Evolutionary conservation across 768 basidiomycete genomes (phyloP).

Genomic region (Amanita rubescens): DNA sequence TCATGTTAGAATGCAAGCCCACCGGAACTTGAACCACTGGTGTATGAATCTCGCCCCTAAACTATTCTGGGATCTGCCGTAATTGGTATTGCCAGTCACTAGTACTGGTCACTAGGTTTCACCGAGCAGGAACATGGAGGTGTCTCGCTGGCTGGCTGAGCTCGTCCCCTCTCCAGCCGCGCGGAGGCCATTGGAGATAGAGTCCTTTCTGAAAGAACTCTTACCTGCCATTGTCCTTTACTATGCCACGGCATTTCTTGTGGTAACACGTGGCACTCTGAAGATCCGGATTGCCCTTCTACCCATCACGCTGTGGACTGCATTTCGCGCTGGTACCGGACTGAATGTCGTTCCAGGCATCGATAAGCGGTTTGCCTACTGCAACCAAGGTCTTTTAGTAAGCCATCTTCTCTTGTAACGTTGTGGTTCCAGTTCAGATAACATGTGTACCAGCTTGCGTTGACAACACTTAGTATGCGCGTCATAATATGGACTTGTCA

Average conservation of each 20-base stretch:
- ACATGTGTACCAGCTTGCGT: constrained; percentile 23
- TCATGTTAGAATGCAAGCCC: background rate
- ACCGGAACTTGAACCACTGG: background rate
- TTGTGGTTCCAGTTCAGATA: background rate
- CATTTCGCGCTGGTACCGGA: constrained; percentile 35
- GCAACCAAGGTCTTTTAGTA: constrained; percentile 41
- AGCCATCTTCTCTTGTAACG: constrained; percentile 10
- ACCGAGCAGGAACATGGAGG: background rate
- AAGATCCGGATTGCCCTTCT: constrained; percentile 38
- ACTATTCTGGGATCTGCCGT: background rate
- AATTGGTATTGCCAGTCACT: no score
- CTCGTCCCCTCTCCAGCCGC: constrained; percentile 14
- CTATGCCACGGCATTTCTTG: constrained; percentile 46
- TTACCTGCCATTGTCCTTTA: constrained; percentile 37
- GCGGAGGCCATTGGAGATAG: constrained; percentile 27
- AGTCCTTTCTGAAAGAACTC: constrained; percentile 28
- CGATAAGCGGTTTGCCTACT: constrained; percentile 28
- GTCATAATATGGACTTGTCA: constrained; percentile 34
- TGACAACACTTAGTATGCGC: constrained; percentile 29
- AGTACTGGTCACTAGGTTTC: no score
- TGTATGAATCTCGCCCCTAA: background rate
- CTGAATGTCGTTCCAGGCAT: constrained; percentile 32
- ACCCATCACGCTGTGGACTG: constrained; percentile 37
- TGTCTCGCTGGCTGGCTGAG: background rate
- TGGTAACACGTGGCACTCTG: constrained; percentile 38